A percentile compares a stretch with the other conserved stretches of the same genome.
Evolutionary conservation across 306 rosid species (phyloP).

Genomic region (Sophora flavescens): DNA sequence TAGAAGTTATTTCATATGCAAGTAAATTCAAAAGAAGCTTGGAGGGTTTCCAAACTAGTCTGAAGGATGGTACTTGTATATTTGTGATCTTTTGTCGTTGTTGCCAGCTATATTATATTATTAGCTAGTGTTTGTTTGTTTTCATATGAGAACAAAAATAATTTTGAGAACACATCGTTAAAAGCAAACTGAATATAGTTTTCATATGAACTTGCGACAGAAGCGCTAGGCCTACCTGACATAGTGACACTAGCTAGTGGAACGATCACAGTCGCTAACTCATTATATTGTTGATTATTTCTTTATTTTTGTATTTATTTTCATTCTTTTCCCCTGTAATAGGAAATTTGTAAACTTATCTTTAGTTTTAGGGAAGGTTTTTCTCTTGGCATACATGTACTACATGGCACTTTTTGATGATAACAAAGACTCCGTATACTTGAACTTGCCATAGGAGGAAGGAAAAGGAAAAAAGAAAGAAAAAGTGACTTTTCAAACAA

Average conservation of each 20-base stretch:
- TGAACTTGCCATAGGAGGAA: slow-evolving; percentile 6
- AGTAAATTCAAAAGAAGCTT: slow-evolving; percentile 50
- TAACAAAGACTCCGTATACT: neutral
- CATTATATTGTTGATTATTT: neutral
- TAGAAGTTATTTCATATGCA: slow-evolving; percentile 50
- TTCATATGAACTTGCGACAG: slow-evolving; percentile 41
- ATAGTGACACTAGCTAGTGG: slow-evolving; percentile 28
- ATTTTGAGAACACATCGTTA: slow-evolving; percentile 33
- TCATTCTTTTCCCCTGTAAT: neutral
- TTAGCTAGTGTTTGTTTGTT: slow-evolving; percentile 48
- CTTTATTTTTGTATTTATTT: neutral
- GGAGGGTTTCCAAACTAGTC: slow-evolving; percentile 27
- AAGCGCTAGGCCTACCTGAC: slow-evolving; percentile 15
- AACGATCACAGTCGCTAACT: neutral
- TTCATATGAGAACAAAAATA: slow-evolving; percentile 39
- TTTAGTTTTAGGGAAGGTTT: neutral
- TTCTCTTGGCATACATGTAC: neutral
- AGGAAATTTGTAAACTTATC: neutral
- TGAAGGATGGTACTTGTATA: slow-evolving; percentile 33
- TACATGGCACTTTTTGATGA: neutral
- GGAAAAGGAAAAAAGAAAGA: neutral
- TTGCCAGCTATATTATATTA: slow-evolving; percentile 39
- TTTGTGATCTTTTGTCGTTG: slow-evolving; percentile 45
- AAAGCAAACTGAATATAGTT: slow-evolving; percentile 26
- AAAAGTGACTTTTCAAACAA: slow-evolving; percentile 33